A percentile compares a stretch with the other conserved stretches of the same genome.
Evolutionary conservation across 192 early-diverging fungal species (phyloP).

Genomic region (Podila clonocystis): DNA sequence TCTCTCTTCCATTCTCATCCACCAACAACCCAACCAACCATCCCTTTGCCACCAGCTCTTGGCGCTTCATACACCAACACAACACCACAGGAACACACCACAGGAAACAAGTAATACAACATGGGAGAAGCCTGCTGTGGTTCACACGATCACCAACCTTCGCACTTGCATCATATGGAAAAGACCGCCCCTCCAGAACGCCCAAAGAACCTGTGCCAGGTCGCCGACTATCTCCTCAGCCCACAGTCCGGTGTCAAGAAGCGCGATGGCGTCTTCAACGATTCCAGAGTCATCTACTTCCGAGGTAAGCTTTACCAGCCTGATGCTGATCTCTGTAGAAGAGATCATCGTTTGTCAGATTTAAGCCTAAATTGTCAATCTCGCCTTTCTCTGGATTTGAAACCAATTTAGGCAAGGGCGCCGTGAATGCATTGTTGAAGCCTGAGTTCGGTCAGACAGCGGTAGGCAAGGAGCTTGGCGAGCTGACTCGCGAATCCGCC

Average conservation of each 20-base stretch:
- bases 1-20: not conserved
- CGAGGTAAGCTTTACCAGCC: constrained; percentile 65
- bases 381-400: not conserved
- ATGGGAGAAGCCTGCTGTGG: not conserved
- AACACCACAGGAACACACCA: not conserved
- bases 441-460: constrained; percentile 65
- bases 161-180: constrained; percentile 21
- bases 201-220: constrained; percentile 69
- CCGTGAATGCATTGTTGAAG: constrained; percentile 71
- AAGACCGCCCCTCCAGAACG: constrained; percentile 35
- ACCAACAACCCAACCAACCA: not conserved
- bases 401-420: constrained; percentile 67
- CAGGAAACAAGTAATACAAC: not conserved
- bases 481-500: constrained; percentile 54
- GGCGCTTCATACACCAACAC: not conserved
- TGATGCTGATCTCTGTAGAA: too few relatives aligned
- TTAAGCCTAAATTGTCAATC: not conserved
- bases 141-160: not conserved
- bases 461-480: constrained; percentile 60
- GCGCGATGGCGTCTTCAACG: constrained; percentile 89
- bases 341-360: too few relatives aligned
- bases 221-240: constrained; percentile 83
- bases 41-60: not conserved
- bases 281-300: constrained; percentile 91
- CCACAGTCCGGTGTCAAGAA: constrained; percentile 78